A percentile compares a stretch with the other conserved stretches of the same genome.
These are phyloP conservation scores for Pinus tabuliformis DNA, from an alignment of 75 land plant species.

Conservation along the genomic window DNA sequence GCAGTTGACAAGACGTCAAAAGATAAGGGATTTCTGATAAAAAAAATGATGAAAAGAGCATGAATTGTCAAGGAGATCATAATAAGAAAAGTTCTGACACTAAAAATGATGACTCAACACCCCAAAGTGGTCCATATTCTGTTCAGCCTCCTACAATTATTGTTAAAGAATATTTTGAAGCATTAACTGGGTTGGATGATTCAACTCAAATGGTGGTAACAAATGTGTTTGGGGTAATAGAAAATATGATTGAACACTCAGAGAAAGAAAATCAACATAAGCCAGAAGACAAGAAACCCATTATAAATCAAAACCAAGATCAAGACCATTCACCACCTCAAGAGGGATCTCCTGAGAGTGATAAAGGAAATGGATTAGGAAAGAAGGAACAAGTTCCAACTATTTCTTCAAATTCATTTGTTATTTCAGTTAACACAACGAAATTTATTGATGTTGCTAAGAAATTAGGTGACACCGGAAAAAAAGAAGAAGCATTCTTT, in stretches of 20 bases:
- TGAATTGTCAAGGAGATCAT: conserved; percentile 16
- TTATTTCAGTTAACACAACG: neutral
- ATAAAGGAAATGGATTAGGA: conserved; percentile 1
- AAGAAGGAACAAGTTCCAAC: conserved; percentile 8
- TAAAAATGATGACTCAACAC: conserved; percentile 7
- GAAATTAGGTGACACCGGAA: neutral
- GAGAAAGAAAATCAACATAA: conserved; percentile 53
- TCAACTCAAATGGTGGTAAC: conserved; percentile 97
- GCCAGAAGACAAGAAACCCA: conserved; percentile 12
- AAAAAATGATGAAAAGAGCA: conserved; percentile 29
- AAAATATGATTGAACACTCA: conserved; percentile 74
- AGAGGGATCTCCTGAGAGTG: neutral
- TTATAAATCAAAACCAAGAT: conserved; percentile 8
- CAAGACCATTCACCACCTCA: conserved; percentile 5
- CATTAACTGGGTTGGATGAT: conserved; percentile 89
- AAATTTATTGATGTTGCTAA: conserved; percentile 1
- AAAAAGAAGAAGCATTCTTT: neutral
- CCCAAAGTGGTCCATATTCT: conserved; percentile 13
- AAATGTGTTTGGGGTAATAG: conserved; percentile 95
- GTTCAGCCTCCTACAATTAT: conserved; percentile 41
- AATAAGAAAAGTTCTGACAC: conserved; percentile 9
- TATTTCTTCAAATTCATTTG: neutral
- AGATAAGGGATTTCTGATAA: conserved; percentile 17
- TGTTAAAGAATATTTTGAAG: conserved; percentile 70
- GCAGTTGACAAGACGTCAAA: conserved; percentile 10